Evolutionary conservation across 169 alveolate species (phyloP).

Genomic region (Eimeria necatrix): DNA sequence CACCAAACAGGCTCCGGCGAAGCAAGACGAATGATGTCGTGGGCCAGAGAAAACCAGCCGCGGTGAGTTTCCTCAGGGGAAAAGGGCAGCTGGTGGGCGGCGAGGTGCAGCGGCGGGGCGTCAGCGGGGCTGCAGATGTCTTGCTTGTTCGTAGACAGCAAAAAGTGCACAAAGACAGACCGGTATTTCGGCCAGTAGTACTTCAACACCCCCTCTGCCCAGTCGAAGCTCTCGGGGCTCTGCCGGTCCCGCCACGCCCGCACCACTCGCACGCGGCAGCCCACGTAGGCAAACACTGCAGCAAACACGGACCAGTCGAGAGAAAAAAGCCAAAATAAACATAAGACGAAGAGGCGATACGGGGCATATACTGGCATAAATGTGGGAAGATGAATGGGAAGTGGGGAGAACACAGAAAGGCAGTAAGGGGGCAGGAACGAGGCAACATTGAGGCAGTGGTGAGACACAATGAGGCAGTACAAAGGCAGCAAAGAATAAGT

Average conservation of each 20-base stretch:
- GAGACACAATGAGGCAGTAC: no score
- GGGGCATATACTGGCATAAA: neutral
- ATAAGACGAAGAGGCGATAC: neutral
- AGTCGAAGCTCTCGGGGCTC: slow-evolving; percentile 22
- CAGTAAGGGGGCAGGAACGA: neutral
- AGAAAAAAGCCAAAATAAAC: neutral
- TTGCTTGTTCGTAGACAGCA: neutral
- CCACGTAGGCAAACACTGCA: slow-evolving; percentile 56
- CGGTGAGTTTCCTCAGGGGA: slow-evolving; percentile 73
- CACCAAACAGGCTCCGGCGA: slow-evolving; percentile 13
- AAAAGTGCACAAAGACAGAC: slow-evolving; percentile 46
- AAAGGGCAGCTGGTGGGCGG: slow-evolving; percentile 25
- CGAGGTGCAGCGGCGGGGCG: slow-evolving; percentile 39
- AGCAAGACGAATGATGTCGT: slow-evolving; percentile 56
- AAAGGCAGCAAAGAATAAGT: neutral
- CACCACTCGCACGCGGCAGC: slow-evolving; percentile 72
- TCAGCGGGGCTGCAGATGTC: slow-evolving; percentile 32
- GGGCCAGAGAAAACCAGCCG: slow-evolving; percentile 54
- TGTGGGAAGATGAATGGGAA: neutral
- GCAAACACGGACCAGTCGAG: neutral
- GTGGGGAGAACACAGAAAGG: neutral
- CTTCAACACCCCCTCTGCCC: slow-evolving; percentile 70
- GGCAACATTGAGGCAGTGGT: no score
- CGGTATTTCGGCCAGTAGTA: slow-evolving; percentile 52
- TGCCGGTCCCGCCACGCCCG: slow-evolving; percentile 41